phyloP scores from a whole-genome alignment of 1,139 yeast genomes.

The Protomyces pachydermus region DNA sequence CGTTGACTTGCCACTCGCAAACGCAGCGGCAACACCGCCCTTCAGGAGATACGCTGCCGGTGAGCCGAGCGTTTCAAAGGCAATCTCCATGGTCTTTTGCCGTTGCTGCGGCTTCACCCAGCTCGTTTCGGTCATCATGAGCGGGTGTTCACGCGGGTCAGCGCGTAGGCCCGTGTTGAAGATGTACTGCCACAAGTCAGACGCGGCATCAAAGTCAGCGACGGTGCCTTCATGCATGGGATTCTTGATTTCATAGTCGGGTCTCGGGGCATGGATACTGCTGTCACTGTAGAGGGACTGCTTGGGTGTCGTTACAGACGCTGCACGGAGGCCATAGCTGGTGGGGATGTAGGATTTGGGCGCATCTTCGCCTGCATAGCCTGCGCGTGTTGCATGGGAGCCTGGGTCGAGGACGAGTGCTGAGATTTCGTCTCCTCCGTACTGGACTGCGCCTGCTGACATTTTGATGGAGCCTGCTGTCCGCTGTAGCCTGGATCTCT shows the following conservation, averaged over 20 bases:
- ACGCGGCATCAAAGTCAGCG: slow-evolving; percentile 46
- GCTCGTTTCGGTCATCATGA: slow-evolving; percentile 75
- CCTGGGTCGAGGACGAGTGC: slow-evolving; percentile 94
- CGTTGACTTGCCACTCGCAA: slow-evolving; percentile 89
- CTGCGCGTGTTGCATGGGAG: slow-evolving; percentile 72
- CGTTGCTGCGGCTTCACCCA: slow-evolving; percentile 75
- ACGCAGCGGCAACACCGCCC: slow-evolving; percentile 82
- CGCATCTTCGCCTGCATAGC: slow-evolving; percentile 90
- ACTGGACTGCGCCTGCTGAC: slow-evolving; percentile 14
- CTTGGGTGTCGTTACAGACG: background rate
- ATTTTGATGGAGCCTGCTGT: too few species aligned
- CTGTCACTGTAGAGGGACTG: slow-evolving; percentile 37
- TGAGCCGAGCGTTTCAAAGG: slow-evolving; percentile 66
- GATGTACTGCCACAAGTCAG: slow-evolving; percentile 41
- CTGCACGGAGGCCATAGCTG: slow-evolving; percentile 34
- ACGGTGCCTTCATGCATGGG: slow-evolving; percentile 43
- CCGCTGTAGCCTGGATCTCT: too few species aligned
- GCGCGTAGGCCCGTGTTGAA: slow-evolving; percentile 46
- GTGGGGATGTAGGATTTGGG: slow-evolving; percentile 78
- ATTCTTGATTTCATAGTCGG: slow-evolving; percentile 38
- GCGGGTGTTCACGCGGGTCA: slow-evolving; percentile 64
- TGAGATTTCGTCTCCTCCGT: slow-evolving; percentile 37
- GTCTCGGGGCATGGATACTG: slow-evolving; percentile 38
- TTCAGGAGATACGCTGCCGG: slow-evolving; percentile 86
- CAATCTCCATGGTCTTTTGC: slow-evolving; percentile 64